Percentiles rank a stretch among this genome's conserved stretches.
These are phyloP conservation scores for Ajuga reptans DNA, from an alignment of 305 asterid species.

Conservation along the genomic window DNA sequence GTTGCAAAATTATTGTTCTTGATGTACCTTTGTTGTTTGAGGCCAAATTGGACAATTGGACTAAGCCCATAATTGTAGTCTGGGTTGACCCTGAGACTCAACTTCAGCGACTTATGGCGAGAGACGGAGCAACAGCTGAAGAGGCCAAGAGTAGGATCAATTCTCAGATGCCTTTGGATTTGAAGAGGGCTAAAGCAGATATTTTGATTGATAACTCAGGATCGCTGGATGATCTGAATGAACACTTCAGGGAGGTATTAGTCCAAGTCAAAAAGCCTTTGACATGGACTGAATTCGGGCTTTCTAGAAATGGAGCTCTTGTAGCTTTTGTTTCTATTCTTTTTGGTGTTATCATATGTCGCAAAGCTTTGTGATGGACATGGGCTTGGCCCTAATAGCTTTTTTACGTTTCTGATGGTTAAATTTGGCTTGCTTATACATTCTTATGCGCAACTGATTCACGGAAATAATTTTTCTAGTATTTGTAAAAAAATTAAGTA, in stretches of 20 bases:
- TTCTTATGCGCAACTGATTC: not conserved
- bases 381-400: not conserved
- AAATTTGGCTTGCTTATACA: conserved; percentile 8
- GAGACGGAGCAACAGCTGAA: conserved; percentile 68
- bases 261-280: conserved; percentile 51
- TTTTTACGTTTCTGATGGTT: not conserved
- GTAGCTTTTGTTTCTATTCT: conserved; percentile 36
- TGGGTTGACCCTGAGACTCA: conserved; percentile 85
- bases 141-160: conserved; percentile 66
- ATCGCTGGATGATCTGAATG: conserved; percentile 52
- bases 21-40: conserved; percentile 90
- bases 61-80: conserved; percentile 74
- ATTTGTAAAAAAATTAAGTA: not conserved
- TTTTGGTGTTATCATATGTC: conserved; percentile 31
- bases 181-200: conserved; percentile 62
- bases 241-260: conserved; percentile 45
- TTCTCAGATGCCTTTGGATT: conserved; percentile 78
- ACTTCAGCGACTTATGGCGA: conserved; percentile 58
- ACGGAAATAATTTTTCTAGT: not conserved
- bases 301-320: conserved; percentile 72
- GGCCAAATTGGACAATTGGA: conserved; percentile 80
- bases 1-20: conserved; percentile 59
- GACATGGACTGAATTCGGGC: conserved; percentile 72
- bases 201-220: conserved; percentile 65
- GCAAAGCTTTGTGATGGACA: conserved; percentile 35